These are phyloP conservation scores for Somion occarium DNA, from an alignment of 1,284 basidiomycete genomes.

Conservation along the genomic window DNA sequence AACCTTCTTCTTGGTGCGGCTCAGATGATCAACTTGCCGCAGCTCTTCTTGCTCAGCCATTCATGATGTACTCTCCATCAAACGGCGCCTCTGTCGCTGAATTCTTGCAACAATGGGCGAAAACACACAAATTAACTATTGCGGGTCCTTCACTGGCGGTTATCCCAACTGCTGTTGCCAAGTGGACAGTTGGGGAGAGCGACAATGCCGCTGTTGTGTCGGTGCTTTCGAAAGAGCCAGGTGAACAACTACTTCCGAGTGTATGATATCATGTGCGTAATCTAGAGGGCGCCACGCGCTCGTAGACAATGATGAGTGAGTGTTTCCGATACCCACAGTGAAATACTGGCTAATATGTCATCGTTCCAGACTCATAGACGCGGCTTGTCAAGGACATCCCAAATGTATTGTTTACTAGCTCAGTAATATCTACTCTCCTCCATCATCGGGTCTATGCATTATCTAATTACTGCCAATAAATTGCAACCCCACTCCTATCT, in stretches of 20 bases:
- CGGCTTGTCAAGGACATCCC: background rate
- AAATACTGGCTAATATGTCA: background rate
- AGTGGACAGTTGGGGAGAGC: conserved; percentile 59
- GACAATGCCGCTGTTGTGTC: background rate
- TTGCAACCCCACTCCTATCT: too few species aligned
- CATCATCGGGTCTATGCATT: too few species aligned
- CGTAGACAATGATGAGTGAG: background rate
- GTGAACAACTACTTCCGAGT: background rate
- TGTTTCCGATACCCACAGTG: background rate
- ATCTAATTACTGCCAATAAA: too few species aligned
- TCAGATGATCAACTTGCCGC: conserved; percentile 51
- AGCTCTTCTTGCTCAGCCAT: conserved; percentile 77
- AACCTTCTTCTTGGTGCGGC: conserved; percentile 14
- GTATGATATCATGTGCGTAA: too few species aligned
- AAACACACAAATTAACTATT: conserved; percentile 43
- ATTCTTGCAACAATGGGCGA: conserved; percentile 67
- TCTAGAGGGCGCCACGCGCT: too few species aligned
- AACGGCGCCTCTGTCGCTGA: conserved; percentile 55
- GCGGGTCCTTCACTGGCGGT: conserved; percentile 47
- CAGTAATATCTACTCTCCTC: too few species aligned
- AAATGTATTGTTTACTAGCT: too few species aligned
- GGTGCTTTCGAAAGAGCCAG: background rate
- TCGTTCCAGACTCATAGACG: background rate
- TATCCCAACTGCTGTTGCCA: conserved; percentile 41
- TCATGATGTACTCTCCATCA: conserved; percentile 65